Evolutionary conservation across 2,329 filamentous ascomycete genomes (phyloP), one percentile per base, ranked within the genome.

Genomic region (Aspergillus fijiensis): DNA sequence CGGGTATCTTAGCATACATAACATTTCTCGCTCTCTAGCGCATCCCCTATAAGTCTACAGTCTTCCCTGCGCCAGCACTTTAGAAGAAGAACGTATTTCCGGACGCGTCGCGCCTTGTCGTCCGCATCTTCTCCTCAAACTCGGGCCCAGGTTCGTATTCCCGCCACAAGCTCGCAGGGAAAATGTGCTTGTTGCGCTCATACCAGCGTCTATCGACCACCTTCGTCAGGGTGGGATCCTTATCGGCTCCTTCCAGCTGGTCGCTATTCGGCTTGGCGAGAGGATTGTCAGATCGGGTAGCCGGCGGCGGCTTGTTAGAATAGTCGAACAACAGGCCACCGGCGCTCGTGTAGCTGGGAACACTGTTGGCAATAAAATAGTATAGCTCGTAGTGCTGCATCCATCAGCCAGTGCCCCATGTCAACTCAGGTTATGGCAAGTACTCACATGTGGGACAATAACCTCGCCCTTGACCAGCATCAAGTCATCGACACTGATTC

Each of bases 151-250:
- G 89, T 66, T 96, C 93, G 74, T 96, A 99, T 64, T 96, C 90
- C 69, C 93, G 91, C 95, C 95, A 99, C 51, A 94, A 85, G 73
- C 91, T 98, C 21, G 94, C 94, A 0, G 95, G 95, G 74, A 94
- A 99, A 60, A 99, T 98, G 76, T 99, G 95, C 78, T 98, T 99
- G 75, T 98, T 97, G 71, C 88, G 86, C 80, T 97, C 92, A 74
- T 97, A 99, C 95, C 95, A 99, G 61, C 95, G 83, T 61, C 95
- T 85, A 79, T 99, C 94, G 4, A 99, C 94, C 3, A 99, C 93
- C 74, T 97, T 98, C 3, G 94, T 98, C 63, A 90, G 78, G 3
- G 84, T 84, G 0, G 93, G 87, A 68, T 98, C 93, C 63, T 95
- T 90, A 47, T 82, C 76, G 27, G 83, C 87, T 14, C 94, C 94